Evolutionary conservation across 2,329 filamentous ascomycete species (phyloP), one percentile per base, ranked within the genome.

Genomic region (Aspergillus alliaceus): DNA sequence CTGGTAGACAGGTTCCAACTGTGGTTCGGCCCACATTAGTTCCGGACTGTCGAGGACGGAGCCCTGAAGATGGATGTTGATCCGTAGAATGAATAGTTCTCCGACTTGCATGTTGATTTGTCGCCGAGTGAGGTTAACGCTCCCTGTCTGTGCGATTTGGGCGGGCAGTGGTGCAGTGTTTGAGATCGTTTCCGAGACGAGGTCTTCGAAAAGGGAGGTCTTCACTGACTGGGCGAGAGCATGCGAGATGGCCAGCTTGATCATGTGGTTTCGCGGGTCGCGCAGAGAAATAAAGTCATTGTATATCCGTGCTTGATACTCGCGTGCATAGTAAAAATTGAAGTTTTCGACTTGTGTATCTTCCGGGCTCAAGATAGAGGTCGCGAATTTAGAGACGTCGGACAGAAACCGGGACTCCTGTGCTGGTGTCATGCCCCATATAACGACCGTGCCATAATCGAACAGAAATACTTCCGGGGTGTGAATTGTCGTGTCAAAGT

Each of bases 91-190:
- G 76, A 99, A 99, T 53, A 99, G 85, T 78, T 99, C 93, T 72
- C 95, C 95, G 59, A 99, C 97, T 77, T 98, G 93, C 93, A 98
- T 98, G 80, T 98, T 98, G 81, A 99, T 97, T 73, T 98, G 87
- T 58, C 87, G 86, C 42, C 93, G 87, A 57, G 88, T 91, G 57
- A 99, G 85, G 54, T 90, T 88, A 69, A 99, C 95, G 70, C 93
- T 95, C 62, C 95, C 95, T 0, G 93, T 97, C 63, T 90, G 80
- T 2, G 95, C 93, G 66, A 99, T 96, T 74, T 96, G 90, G 8
- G 90, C 88, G 0, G 95, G 95, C 4, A 99, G 90, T 58, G 96
- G 91, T 72, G 96, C 96, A 68, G 93, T 97, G 1, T 89, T 88
- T 64, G 96, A 90, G 66, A 99, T 96, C 2, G 93, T 98, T 53